Evolutionary conservation across 2,329 filamentous ascomycete species (phyloP).

Genomic region (Tolypocladium pustulatum): DNA sequence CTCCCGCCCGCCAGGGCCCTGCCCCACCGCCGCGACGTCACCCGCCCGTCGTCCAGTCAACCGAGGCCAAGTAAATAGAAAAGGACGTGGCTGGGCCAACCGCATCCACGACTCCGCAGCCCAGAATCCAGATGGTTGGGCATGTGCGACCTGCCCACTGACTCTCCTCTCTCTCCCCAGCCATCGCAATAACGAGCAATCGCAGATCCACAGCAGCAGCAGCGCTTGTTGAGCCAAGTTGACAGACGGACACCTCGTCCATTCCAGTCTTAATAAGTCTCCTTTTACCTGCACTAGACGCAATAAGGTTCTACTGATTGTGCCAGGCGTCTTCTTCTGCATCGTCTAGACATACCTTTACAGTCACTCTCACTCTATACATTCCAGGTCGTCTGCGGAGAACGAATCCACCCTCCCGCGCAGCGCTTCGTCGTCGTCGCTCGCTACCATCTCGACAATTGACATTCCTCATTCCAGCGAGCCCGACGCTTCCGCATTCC

Average conservation of each 20-base stretch:
- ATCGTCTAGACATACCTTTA: background rate
- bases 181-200: background rate
- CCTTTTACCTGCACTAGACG: background rate
- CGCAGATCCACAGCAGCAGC: background rate
- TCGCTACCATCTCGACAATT: background rate
- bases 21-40: conserved; percentile 7
- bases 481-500: background rate
- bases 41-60: conserved; percentile 14
- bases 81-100: conserved; percentile 21
- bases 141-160: too few relatives aligned
- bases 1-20: background rate
- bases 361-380: background rate
- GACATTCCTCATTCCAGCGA: background rate
- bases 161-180: background rate
- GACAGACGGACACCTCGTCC: background rate
- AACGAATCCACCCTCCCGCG: background rate
- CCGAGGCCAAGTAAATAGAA: conserved; percentile 17
- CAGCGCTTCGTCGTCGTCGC: background rate
- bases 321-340: background rate
- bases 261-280: background rate
- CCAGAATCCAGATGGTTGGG: conserved; percentile 4
- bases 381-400: background rate
- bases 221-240: background rate
- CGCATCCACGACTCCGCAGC: conserved; percentile 4
- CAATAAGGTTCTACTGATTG: background rate